Conservation (phyloP, 805 yeast genomes). For the Sugiyamaella floridensis region DNA sequence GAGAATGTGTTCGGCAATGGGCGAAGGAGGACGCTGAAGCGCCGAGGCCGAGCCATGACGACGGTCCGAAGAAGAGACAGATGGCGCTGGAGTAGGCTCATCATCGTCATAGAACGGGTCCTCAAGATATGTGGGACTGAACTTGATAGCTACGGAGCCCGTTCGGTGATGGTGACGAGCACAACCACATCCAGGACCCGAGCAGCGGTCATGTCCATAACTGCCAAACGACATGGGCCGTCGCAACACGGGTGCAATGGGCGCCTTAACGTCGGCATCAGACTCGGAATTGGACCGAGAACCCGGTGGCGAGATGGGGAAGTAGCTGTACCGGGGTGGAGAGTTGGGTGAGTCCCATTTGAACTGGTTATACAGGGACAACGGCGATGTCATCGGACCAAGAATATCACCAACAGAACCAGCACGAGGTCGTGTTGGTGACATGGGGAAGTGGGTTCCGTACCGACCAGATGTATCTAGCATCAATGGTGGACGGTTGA, state of each 20-base stretch:
- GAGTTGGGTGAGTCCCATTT: neutral
- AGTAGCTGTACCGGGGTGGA: neutral
- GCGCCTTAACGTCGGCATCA: neutral
- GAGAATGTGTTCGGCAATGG: constrained; percentile 30
- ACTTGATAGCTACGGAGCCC: constrained; percentile 25
- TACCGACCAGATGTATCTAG: neutral
- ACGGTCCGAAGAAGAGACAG: too few relatives aligned
- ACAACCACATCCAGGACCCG: constrained; percentile 8
- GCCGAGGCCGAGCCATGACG: neutral
- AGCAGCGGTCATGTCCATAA: neutral
- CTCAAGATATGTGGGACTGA: constrained; percentile 11
- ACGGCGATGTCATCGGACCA: neutral
- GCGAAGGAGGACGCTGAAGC: constrained; percentile 27
- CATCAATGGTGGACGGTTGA: neutral
- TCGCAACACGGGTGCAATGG: neutral
- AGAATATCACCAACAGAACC: neutral
- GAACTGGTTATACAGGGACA: neutral
- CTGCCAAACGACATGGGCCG: neutral
- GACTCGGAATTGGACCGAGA: neutral
- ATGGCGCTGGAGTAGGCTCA: neutral
- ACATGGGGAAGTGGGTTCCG: neutral
- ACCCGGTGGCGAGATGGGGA: neutral
- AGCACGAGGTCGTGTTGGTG: neutral
- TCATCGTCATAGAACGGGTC: constrained; percentile 12
- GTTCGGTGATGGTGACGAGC: constrained; percentile 27